phyloP scores from a whole-genome alignment of 768 basidiomycete species.

The Calvatia gigantea region DNA sequence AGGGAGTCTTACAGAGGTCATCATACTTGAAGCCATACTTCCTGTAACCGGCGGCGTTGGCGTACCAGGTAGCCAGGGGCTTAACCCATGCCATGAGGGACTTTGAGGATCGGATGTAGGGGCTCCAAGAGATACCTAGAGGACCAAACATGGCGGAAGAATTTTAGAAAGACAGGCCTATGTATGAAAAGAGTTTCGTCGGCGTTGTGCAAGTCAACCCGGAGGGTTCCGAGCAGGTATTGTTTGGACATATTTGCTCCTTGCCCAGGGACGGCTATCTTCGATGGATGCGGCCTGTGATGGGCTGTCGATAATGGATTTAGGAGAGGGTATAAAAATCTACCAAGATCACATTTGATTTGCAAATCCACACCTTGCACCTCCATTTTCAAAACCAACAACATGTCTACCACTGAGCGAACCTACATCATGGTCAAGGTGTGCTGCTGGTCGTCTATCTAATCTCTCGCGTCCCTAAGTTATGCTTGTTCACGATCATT shows the following conservation, averaged over 20 bases:
- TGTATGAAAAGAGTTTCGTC: constrained; percentile 12
- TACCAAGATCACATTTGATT: constrained; percentile 14
- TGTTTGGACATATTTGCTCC: constrained; percentile 43
- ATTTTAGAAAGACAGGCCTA: constrained; percentile 11
- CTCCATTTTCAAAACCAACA: constrained; percentile 21
- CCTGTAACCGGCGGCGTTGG: constrained; percentile 77
- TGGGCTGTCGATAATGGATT: constrained; percentile 11
- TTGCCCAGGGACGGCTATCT: constrained; percentile 9
- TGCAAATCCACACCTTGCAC: constrained; percentile 19
- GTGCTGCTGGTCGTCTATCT: background rate
- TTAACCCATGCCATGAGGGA: constrained; percentile 65
- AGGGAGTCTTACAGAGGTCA: constrained; percentile 73
- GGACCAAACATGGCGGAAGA: constrained; percentile 49
- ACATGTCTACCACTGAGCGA: constrained; percentile 76
- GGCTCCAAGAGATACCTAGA: constrained; percentile 73
- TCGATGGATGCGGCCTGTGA: constrained; percentile 9
- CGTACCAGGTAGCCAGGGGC: constrained; percentile 83
- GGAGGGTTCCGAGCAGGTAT: constrained; percentile 34
- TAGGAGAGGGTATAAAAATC: constrained; percentile 18
- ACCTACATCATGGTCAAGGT: constrained; percentile 99
- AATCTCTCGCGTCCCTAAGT: background rate
- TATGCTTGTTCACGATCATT: background rate
- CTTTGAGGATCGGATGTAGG: constrained; percentile 66
- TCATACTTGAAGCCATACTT: constrained; percentile 90
- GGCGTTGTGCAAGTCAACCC: constrained; percentile 14